These are phyloP conservation scores for Teratosphaeria pseudoeucalypti DNA, from an alignment of 2,329 filamentous ascomycete species.

Conservation along the genomic window DNA sequence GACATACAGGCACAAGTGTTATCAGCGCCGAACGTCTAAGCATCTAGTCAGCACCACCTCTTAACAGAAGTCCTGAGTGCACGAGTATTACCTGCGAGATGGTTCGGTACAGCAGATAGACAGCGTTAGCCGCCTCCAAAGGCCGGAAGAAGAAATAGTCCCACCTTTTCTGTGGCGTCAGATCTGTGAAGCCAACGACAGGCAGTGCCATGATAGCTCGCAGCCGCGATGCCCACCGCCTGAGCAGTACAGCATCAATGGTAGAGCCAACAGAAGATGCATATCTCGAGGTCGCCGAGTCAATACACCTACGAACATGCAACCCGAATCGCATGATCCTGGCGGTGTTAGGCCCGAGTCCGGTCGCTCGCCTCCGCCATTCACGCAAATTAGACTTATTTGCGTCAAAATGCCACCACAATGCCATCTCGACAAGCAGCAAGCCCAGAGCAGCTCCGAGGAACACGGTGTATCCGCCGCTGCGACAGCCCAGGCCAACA, in stretches of 20 bases:
- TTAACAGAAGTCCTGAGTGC: neutral
- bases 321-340: neutral
- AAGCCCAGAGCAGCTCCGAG: constrained; percentile 23
- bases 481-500: constrained; percentile 31
- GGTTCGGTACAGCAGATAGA: constrained; percentile 30
- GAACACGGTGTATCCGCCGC: constrained; percentile 37
- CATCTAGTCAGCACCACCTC: neutral
- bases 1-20: constrained; percentile 34
- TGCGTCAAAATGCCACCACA: constrained; percentile 25
- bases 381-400: constrained; percentile 8
- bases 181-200: neutral
- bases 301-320: neutral
- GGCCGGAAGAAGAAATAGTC: constrained; percentile 24
- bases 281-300: neutral
- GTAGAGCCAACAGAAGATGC: neutral
- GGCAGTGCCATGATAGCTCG: neutral
- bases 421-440: constrained; percentile 29
- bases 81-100: constrained; percentile 23
- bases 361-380: neutral
- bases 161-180: constrained; percentile 3
- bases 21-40: constrained; percentile 29
- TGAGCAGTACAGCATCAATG: neutral
- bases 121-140: constrained; percentile 27
- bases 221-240: too few species aligned
- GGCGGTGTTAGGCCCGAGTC: neutral